Base-by-base conservation (phyloP, 2,329 filamentous ascomycete genomes). In the Aureobasidium lini region DNA sequence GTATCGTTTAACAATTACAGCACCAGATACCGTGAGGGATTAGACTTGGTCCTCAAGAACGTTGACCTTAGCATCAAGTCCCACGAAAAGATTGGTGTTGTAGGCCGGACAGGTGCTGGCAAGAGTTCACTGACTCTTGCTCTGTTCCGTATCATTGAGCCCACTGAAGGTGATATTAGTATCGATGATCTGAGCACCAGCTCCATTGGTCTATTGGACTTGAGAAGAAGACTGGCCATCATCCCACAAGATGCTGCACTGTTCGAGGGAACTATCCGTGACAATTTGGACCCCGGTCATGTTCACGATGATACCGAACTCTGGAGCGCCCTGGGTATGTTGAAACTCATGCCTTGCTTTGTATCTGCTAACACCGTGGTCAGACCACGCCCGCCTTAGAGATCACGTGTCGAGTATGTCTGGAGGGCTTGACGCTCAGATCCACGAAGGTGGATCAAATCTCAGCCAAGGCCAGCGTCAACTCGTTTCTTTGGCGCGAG, bases 211-310 rank as follows among this genome's bases (percentile, higher is more conserved):
- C 77, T 99, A 57, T 76, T 95, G 57, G 94, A 99, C 72, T 81
- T 99, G 59, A 86, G 94, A 59, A 84, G 92, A 59, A 86, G 94
- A 60, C 80, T 99, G 49, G 93, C 94, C 58, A 99, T 99, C 69
- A 99, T 99, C 65, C 94, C 95, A 4, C 94, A 99, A 72, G 95
- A 99, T 75, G 93, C 94, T 32, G 93, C 93, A 64, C 83, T 99
- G 62, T 99, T 99, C 68, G 90, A 95, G 73, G 92, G 92, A 53
- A 92, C 88, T 8, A 84, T 99, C 63, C 85, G 94, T 65, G 94
- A 99, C 74, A 99, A 99, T 70, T 82, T 97, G 40, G 94, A 99
- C 71, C 95, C 95, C 28, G 90, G 88, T 31, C 89, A 96, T 71
- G 90, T 95, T 58, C 92, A 96, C 70, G 93, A 96, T 73, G 95